phyloP scores from a whole-genome alignment of 345 rosid species.

The Angophora floribunda region DNA sequence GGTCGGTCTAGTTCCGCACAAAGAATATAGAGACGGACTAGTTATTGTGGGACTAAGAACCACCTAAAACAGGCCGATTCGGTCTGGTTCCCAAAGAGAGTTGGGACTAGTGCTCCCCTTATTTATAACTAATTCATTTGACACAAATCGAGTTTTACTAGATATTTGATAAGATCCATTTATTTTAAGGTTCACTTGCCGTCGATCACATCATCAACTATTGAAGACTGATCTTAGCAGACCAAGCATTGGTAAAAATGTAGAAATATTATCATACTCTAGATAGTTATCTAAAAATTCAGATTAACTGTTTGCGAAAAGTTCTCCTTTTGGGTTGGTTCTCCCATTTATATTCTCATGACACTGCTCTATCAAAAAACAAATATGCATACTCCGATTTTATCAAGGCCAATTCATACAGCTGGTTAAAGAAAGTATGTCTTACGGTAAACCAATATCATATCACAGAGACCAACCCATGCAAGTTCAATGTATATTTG shows the following conservation, averaged over 20 bases:
- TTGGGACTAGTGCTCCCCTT: accelerated
- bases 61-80: accelerated
- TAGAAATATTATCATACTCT: not conserved
- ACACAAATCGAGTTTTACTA: not conserved
- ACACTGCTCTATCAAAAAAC: not conserved
- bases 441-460: not conserved
- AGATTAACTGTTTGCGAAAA: not conserved
- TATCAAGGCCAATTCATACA: not conserved
- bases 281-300: not conserved
- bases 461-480: not conserved
- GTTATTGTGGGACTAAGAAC: not conserved
- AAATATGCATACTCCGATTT: not conserved
- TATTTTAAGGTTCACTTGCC: not conserved
- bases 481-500: not conserved
- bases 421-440: not conserved
- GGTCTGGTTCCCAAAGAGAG: accelerated
- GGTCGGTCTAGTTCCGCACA: accelerated
- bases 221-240: not conserved
- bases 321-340: not conserved
- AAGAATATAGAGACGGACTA: not conserved
- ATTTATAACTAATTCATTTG: not conserved
- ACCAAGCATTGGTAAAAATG: not conserved
- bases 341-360: not conserved
- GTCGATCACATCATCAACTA: not conserved
- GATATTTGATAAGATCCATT: not conserved